Base-by-base conservation (phyloP, 2,329 filamentous ascomycete species). In the Scleromitrula shiraiana region DNA sequence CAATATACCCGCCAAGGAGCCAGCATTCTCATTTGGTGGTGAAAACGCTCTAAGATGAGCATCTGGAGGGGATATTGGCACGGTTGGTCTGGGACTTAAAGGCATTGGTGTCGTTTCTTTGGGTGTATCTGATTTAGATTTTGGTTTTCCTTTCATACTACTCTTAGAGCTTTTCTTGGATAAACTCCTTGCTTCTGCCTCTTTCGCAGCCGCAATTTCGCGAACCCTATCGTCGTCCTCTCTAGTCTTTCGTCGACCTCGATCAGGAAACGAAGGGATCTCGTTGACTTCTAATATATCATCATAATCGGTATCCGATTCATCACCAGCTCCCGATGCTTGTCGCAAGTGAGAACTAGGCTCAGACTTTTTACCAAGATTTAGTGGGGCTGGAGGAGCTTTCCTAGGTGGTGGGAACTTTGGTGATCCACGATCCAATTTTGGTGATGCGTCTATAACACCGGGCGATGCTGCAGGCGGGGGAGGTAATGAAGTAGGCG, bases 221-320 rank as follows among this genome's bases (percentile, higher is more conserved):
- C 90, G 80, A 46, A 88, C 78, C 46, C 76, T 75, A 56, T 96
- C 88, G 59, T 96, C 90, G 53, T 95, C 88, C 64, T 91, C 88
- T 44, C 90, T 78, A 2, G 89, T 95, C 65, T 85, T 88, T 57
- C 88, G 76, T 50, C 89, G 78, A 7, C 89, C 91, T 53, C 90
- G 77, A 44, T 80, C 70, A 9, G 54, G 68, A 29, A 75, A 68
- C 5, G 68, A 64, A 0, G 75, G 70, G 41, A 82, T 70, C 53
- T 85, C 82, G 37, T 83, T 76, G 3, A 83, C 80, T 53, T 87
- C 83, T 10, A 88, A 67, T 29, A 85, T 75, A 53, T 90, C 85
- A 50, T 93, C 88, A 57, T 90, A 93, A 54, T 95, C 89, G 0
- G 87, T 90, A 51, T 88, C 87, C 0, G 83, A 82, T 29, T 80